Evolutionary conservation across 805 yeast species (phyloP), one percentile per base, ranked within the genome.

Genomic region (Yueomyces sp.): DNA sequence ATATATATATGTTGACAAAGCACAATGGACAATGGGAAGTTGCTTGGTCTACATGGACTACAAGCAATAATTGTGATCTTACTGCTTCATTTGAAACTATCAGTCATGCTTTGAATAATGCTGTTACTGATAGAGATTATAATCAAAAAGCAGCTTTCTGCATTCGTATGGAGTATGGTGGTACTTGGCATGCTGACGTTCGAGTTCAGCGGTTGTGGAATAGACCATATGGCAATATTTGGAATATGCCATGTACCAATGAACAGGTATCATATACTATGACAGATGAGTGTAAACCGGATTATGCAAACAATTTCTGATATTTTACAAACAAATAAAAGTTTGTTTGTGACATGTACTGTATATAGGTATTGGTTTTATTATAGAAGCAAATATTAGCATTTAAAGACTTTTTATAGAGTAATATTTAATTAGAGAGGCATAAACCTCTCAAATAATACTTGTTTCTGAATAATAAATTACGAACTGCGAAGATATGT

Each of bases 11-110:
- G 11, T 8, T 36, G 26, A 44, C 40, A 26, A 41, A 36, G 29
- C 44, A 45, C 29, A 40, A 36, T 37, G 42, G 41, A 3, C 37
- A 45, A 28, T 45, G 47, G 47, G 43, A 45, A 38, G 40, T 42
- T 8, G 45, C 41, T 31, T 26, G 36, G 19, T 30, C 45, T 7
- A 34, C 37, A 11, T 45, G 32, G 38, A 37, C 43, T n/a, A 37
- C 29, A 7, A 45, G 45, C 28, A 5, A 3, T 3, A 42, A 45
- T 40, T 45, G 47, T 40, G 41, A 42, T 33, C 42, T 43, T 19
- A 40, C 45, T 34, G 45, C 43, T 12, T 19, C n/a, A 11, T 5
- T 5, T n/a, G 6, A 7, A 8, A 44, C 39, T 5, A 42, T 40
- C 26, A 33, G 28, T 28, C 33, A 36, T 36, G 39, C 39, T 29